Evolutionary conservation across 1,284 basidiomycete species (phyloP).

Genomic region (Naganishia sp.): DNA sequence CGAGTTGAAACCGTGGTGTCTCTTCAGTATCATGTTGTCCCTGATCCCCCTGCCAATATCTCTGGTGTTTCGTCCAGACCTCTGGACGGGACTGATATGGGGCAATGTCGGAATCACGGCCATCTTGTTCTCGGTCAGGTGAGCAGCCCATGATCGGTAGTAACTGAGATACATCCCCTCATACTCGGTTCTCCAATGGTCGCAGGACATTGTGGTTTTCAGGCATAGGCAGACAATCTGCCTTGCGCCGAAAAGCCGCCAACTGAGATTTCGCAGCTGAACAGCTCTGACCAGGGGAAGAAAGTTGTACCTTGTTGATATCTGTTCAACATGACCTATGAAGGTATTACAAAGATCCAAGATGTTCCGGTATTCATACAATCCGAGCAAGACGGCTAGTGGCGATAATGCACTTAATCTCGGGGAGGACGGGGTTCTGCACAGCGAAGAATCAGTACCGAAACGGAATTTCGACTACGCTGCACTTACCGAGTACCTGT

Average conservation of each 20-base stretch:
- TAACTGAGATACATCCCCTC: background rate
- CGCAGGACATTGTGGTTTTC: constrained; percentile 7
- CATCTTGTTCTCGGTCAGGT: constrained; percentile 47
- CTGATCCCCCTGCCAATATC: constrained; percentile 43
- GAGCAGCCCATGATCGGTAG: constrained; percentile 20
- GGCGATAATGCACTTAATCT: constrained; percentile 17
- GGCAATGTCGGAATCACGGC: constrained; percentile 52
- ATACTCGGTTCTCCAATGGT: background rate
- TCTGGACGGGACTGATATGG: constrained; percentile 51
- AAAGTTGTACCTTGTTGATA: background rate
- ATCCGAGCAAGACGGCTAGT: constrained; percentile 8
- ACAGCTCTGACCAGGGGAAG: background rate
- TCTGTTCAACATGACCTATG: constrained; percentile 19
- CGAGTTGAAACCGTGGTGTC: constrained; percentile 3
- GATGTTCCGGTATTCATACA: constrained; percentile 18
- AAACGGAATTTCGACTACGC: background rate
- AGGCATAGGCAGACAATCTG: constrained; percentile 7
- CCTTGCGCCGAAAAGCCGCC: background rate
- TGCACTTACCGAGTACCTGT: constrained; percentile 36
- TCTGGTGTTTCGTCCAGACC: constrained; percentile 37
- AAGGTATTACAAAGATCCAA: constrained; percentile 25
- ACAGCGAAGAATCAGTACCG: background rate
- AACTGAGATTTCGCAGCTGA: background rate
- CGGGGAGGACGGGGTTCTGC: constrained; percentile 26
- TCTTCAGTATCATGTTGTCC: constrained; percentile 41